Evolutionary conservation across 176 grass and related monocot species (phyloP), one percentile per base, ranked within the genome.

Genomic region (Eleusine coracana): DNA sequence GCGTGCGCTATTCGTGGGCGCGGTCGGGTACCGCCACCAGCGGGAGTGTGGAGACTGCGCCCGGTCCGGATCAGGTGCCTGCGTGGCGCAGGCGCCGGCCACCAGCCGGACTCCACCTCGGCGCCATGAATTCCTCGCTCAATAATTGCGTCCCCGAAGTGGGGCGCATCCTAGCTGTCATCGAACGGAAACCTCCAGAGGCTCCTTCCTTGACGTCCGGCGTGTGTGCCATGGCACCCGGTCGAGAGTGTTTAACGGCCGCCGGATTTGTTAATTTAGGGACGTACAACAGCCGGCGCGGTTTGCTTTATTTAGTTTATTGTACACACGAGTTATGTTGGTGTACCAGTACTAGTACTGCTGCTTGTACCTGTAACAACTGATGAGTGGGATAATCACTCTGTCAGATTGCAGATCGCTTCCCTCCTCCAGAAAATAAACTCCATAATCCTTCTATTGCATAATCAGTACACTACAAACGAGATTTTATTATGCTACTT

Each of bases 141-240:
- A 81, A 76, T 85, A 37, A 89, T 85, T 85, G 77, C 82, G 87
- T 89, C 82, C 37, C 77, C 55, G 65, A 75, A 71, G 77, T 64
- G 55, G 82, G 77, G 82, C 23, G 77, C 82, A 71, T 64, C 86
- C 86, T 54, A 31, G 31, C 80, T 39, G 66, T 49, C 52, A 31
- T 15, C 74, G 56, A 66, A 66, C 6, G 31, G 6, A 45, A 9
- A 29, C 34, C 60, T 34, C 42, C 56, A 23, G n/a, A 56, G 17
- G 10, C 60, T 12, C 31, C 31, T 34, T 34, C 31, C 15, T 20
- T 55, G 51, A 55, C 61, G 27, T 31, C 31, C 27, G 4, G 61
- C 61, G 25, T 64, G 27, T 27, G 23, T 62, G 25, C 60, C 60
- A 13, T 11, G 12, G 27, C 61, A 14, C 10, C 14, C 27, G 25